Conservation (phyloP, 2,329 filamentous ascomycete genomes). For the Colletotrichum sp. region DNA sequence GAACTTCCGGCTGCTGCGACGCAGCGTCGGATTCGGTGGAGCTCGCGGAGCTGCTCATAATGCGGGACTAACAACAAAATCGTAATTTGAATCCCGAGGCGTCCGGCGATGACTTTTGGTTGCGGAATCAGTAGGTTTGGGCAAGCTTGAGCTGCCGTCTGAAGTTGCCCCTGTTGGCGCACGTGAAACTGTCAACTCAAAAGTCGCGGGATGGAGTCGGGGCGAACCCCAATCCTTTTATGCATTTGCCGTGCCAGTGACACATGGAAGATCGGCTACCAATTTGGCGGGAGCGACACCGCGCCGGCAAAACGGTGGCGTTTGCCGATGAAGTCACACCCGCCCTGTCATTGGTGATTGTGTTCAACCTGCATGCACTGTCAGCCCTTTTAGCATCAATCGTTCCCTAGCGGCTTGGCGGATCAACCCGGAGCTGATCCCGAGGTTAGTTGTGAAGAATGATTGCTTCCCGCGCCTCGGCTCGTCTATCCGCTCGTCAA, state of each 20-base stretch:
- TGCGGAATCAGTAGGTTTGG: not conserved
- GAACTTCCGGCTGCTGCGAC: not conserved
- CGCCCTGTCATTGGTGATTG: not conserved
- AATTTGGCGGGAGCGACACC: not conserved
- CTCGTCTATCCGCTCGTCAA: not conserved
- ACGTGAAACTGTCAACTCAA: not conserved
- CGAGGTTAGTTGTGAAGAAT: not conserved
- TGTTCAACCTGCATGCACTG: not conserved
- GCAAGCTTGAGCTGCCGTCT: not conserved
- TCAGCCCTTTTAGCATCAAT: not conserved
- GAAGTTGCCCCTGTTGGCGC: not conserved
- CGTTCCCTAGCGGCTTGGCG: not conserved
- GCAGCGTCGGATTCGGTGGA: not conserved
- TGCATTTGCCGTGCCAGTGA: not conserved
- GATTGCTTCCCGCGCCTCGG: not conserved
- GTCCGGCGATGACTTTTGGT: not conserved
- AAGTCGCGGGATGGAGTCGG: not conserved
- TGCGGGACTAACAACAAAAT: not conserved
- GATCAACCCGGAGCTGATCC: not conserved
- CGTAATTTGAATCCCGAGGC: not conserved
- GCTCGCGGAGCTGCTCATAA: not conserved
- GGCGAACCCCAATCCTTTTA: not conserved
- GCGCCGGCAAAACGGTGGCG: not conserved
- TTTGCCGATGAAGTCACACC: conserved; percentile 3
- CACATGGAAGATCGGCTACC: not conserved